Evolutionary conservation across 2,329 filamentous ascomycete species (phyloP).

Genomic region (Colletotrichum somersetense): DNA sequence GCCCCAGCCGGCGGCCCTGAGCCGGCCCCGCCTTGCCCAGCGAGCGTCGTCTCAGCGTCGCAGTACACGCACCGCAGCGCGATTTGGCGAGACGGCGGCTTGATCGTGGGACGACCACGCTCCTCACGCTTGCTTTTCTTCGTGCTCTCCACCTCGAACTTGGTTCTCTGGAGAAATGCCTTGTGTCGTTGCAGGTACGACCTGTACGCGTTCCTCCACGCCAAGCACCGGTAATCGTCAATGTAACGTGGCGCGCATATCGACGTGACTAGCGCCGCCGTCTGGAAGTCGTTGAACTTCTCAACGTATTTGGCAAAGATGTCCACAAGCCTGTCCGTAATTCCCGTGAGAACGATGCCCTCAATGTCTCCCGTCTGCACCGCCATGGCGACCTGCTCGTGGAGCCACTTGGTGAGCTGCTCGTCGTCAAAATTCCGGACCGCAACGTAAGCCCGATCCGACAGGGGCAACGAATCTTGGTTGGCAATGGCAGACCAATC

Average conservation of each 20-base stretch:
- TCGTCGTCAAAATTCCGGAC: conserved; percentile 74
- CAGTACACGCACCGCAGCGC: conserved; percentile 84
- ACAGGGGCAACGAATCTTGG: conserved; percentile 78
- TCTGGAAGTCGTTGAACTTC: conserved; percentile 83
- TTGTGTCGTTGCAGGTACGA: conserved; percentile 80
- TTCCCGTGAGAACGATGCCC: conserved; percentile 82
- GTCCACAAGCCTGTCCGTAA: conserved; percentile 79
- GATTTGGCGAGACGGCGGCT: conserved; percentile 76
- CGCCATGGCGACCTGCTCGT: conserved; percentile 71
- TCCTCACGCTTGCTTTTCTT: conserved; percentile 71
- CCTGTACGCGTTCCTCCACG: conserved; percentile 80
- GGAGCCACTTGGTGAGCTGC: conserved; percentile 75
- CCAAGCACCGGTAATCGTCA: conserved; percentile 79
- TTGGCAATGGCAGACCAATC: conserved; percentile 82
- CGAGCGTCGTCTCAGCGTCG: conserved; percentile 66
- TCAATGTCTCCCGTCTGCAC: conserved; percentile 79
- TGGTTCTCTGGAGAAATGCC: conserved; percentile 79
- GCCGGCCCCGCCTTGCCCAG: conserved; percentile 38
- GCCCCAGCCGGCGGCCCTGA: conserved; percentile 34
- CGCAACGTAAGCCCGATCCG: conserved; percentile 81
- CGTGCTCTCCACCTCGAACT: conserved; percentile 83
- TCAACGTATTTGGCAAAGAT: conserved; percentile 82
- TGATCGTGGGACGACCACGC: conserved; percentile 71
- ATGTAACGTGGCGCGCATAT: conserved; percentile 82
- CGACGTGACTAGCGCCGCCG: conserved; percentile 79